Base-by-base conservation (phyloP, 176 grass and related monocot species). In the Bolboschoenus planiculmis region DNA sequence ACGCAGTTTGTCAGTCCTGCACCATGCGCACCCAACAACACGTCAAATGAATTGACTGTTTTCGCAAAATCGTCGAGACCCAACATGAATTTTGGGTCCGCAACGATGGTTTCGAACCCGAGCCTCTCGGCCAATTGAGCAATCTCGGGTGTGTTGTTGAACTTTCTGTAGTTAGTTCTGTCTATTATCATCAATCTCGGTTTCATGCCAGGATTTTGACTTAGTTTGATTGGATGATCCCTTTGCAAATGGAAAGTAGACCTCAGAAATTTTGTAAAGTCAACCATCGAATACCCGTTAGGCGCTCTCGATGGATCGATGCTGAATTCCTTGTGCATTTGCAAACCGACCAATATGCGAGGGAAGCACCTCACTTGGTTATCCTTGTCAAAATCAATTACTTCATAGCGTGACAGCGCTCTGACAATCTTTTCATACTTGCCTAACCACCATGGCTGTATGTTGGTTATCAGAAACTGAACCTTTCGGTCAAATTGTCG, bases 1-100 rank as follows among this genome's bases (percentile, higher is more conserved):
- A 88, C 90, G 1, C 85, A 73, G 81, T 91, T 94, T 0, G 95
- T 91, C 72, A 94, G 86, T 23, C 95, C 92, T 1, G 95, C 95
- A 14, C 95, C 95, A 40, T 94, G 95, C 39, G 86, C 95, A 4
- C 95, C 92, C 16, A 97, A 54, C 74, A 97, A 85, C 40, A 83
- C 92, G 81, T 97, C 92, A 85, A 86, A 88, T 0, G 95, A 81
- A 87, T 97, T 97, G 82, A 94, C 90, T 7, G 3, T 8, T 18
- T 51, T 33, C 0, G 94, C 94, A 35, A 86, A 77, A 39, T 97
- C 89, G 0, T 15, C 85, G 6, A 97, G 26, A 2, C 80, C 16
- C 15, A 60, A 81, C 67, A 86, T 87, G 23, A 84, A 88, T 61
- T 87, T 84, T 0, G 89, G 84, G 81, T 89, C 86, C 4, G 51